phyloP scores from a whole-genome alignment of 345 rosid genomes.

The Orychophragmus violaceus region DNA sequence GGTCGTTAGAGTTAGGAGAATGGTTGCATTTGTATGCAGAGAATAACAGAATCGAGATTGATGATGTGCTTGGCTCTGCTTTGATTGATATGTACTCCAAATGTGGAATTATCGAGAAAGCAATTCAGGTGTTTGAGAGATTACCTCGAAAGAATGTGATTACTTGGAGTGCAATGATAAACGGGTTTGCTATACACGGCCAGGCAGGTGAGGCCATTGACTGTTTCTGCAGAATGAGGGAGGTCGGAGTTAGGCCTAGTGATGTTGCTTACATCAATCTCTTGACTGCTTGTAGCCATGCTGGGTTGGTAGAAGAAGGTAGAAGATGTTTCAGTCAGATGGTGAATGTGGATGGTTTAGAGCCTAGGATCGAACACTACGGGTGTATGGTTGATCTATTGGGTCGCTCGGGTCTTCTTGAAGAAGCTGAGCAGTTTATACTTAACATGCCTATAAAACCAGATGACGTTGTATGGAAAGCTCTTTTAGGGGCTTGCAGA shows the following conservation, averaged over 20 bases:
- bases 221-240: conserved; percentile 44
- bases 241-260: conserved; percentile 34
- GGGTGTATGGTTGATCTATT: conserved; percentile 74
- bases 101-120: conserved; percentile 63
- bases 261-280: conserved; percentile 55
- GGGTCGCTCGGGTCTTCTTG: conserved; percentile 52
- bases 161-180: conserved; percentile 61
- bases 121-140: conserved; percentile 47
- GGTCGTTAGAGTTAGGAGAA: conserved; percentile 54
- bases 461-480: conserved; percentile 64
- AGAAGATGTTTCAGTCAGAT: conserved; percentile 44
- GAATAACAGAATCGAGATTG: conserved; percentile 36
- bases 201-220: conserved; percentile 49
- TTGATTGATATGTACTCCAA: conserved; percentile 73
- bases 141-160: conserved; percentile 42
- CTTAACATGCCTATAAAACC: conserved; percentile 49
- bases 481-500: conserved; percentile 60
- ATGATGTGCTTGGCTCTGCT: conserved; percentile 65
- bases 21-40: conserved; percentile 67
- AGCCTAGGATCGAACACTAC: conserved; percentile 66
- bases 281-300: conserved; percentile 63
- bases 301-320: conserved; percentile 59
- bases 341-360: conserved; percentile 42
- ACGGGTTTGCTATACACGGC: conserved; percentile 66
- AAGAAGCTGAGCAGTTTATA: conserved; percentile 61